phyloP scores from a whole-genome alignment of 2,329 filamentous ascomycete genomes.

The Magnaporthiopsis poae region DNA sequence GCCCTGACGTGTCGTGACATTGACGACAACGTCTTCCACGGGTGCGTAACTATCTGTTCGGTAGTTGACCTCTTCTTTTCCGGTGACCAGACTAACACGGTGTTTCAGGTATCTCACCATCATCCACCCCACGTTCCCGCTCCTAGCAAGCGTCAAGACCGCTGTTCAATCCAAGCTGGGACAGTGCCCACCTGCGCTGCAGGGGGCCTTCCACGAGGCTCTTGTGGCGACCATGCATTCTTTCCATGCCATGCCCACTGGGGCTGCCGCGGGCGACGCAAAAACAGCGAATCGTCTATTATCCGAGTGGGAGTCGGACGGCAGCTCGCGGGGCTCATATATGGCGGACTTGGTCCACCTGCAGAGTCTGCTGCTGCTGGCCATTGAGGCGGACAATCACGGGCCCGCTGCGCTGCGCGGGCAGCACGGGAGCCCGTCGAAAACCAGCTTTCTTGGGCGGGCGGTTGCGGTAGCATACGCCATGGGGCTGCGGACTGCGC shows the following conservation, averaged over 20 bases:
- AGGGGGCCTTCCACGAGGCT: constrained; percentile 55
- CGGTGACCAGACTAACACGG: neutral
- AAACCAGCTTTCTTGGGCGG: constrained; percentile 49
- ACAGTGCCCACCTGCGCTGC: constrained; percentile 45
- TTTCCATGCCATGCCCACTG: constrained; percentile 21
- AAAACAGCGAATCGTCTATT: constrained; percentile 38
- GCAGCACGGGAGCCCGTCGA: constrained; percentile 36
- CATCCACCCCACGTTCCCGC: constrained; percentile 58
- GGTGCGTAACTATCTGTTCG: constrained; percentile 24
- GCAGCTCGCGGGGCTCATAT: constrained; percentile 24
- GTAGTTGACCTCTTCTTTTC: neutral
- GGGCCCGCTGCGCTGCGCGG: constrained; percentile 31
- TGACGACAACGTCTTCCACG: constrained; percentile 36
- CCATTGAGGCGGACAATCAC: constrained; percentile 54
- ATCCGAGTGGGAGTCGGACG: constrained; percentile 40
- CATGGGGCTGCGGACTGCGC: constrained; percentile 47
- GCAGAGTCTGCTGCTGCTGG: constrained; percentile 57
- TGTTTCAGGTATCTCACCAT: constrained; percentile 47
- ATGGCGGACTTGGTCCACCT: constrained; percentile 48
- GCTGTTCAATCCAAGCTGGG: constrained; percentile 47
- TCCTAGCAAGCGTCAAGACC: constrained; percentile 49
- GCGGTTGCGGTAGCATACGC: constrained; percentile 57
- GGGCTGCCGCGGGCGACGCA: constrained; percentile 25
- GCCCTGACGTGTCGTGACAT: constrained; percentile 28
- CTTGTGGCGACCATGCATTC: constrained; percentile 50